Conservation (phyloP, 2,329 filamentous ascomycete genomes). For the Tolypocladium nubicola region DNA sequence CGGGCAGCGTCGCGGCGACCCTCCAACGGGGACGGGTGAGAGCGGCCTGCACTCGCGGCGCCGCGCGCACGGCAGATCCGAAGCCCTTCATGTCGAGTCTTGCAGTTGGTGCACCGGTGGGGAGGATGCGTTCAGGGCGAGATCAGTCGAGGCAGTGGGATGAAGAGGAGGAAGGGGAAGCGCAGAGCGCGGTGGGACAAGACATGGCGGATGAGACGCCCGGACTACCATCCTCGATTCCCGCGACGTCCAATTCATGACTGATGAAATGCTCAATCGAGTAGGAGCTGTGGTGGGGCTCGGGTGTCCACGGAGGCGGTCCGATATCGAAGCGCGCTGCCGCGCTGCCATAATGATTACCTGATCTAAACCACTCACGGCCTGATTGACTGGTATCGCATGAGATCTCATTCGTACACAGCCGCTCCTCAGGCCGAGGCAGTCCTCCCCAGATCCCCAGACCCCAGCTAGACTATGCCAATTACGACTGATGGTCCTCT, state of each 20-base stretch:
- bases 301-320: conserved; percentile 13
- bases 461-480: background rate
- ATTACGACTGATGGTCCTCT: background rate
- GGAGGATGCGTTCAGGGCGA: conserved; percentile 1
- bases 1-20: background rate
- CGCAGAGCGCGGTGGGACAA: conserved; percentile 3
- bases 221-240: background rate
- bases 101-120: conserved; percentile 1
- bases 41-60: conserved; percentile 11
- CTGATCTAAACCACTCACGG: background rate
- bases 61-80: conserved; percentile 16
- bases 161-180: conserved; percentile 3
- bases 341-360: background rate
- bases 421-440: background rate
- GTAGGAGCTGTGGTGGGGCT: conserved; percentile 11
- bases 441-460: too few relatives aligned
- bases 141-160: background rate
- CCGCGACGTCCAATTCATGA: conserved; percentile 3
- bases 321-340: conserved; percentile 10
- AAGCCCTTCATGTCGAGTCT: background rate
- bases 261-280: conserved; percentile 7
- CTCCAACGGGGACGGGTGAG: conserved; percentile 7
- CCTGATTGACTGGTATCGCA: background rate
- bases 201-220: background rate
- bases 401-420: background rate